Conservation (phyloP, 208 protist genomes). For the Crithidia acanthocephali region DNA sequence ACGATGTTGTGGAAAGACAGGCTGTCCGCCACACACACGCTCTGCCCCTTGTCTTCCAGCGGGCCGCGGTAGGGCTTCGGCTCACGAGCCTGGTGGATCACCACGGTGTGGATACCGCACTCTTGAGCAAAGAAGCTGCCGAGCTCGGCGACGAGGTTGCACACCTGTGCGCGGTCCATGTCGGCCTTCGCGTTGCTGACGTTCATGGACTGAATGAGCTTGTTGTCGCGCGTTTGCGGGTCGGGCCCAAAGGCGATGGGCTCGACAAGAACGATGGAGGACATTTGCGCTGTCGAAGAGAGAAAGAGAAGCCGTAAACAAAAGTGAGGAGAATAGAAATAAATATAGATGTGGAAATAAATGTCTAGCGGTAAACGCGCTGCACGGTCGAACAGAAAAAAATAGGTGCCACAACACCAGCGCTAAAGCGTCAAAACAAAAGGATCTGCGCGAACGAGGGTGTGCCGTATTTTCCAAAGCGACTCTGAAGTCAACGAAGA, state of each 20-base stretch:
- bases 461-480: too few relatives aligned
- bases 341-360: too few relatives aligned
- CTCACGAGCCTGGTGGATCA: constrained; percentile 37
- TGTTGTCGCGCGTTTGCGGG: constrained; percentile 31
- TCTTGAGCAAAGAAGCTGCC: constrained; percentile 20
- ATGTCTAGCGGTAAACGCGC: too few relatives aligned
- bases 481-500: constrained; percentile 1
- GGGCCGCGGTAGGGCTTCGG: constrained; percentile 22
- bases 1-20: constrained; percentile 80
- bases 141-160: constrained; percentile 28
- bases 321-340: too few relatives aligned
- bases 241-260: constrained; percentile 39
- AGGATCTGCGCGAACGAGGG: too few relatives aligned
- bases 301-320: not conserved
- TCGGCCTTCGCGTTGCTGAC: constrained; percentile 41
- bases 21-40: constrained; percentile 51
- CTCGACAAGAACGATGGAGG: constrained; percentile 36
- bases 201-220: constrained; percentile 28
- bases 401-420: too few relatives aligned
- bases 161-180: constrained; percentile 40
- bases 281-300: constrained; percentile 28
- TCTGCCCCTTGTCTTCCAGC: constrained; percentile 49
- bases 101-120: constrained; percentile 25
- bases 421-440: too few relatives aligned
- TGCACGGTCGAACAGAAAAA: too few relatives aligned